phyloP scores from a whole-genome alignment of 2,329 filamentous ascomycete genomes.

The Cercospora nicotianae region DNA sequence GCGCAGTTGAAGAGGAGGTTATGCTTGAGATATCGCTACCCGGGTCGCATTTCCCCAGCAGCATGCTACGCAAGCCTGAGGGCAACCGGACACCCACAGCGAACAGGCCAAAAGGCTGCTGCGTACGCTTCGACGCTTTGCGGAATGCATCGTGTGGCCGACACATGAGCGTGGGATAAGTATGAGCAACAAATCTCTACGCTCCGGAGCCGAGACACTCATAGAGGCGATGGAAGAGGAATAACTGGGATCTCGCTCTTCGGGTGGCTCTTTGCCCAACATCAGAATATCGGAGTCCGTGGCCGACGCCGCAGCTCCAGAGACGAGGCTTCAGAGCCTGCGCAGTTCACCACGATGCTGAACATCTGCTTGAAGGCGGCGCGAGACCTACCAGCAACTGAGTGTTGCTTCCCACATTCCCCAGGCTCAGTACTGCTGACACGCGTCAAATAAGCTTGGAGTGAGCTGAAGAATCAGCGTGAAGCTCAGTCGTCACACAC shows the following conservation, averaged over 20 bases:
- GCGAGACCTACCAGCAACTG: neutral
- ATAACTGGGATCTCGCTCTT: neutral
- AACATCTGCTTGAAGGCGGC: neutral
- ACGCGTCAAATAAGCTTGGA: neutral
- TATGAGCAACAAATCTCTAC: neutral
- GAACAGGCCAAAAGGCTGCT: neutral
- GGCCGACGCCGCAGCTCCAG: neutral
- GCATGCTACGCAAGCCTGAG: neutral
- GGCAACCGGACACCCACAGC: neutral
- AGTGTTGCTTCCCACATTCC: neutral
- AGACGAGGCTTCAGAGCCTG: neutral
- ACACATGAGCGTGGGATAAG: neutral
- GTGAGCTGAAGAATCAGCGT: neutral
- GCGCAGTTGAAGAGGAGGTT: neutral
- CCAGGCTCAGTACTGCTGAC: neutral
- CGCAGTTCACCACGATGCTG: neutral
- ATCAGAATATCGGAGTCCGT: neutral
- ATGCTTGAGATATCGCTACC: neutral
- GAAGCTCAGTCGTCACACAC: neutral
- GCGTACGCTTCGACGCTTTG: neutral
- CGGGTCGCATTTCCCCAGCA: neutral
- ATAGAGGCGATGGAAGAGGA: neutral
- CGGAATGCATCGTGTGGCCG: neutral
- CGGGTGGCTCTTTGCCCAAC: neutral
- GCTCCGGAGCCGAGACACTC: neutral